Evolutionary conservation across 1,284 basidiomycete genomes (phyloP), one percentile per base, ranked within the genome.

Genomic region (Wolfiporia cocos): DNA sequence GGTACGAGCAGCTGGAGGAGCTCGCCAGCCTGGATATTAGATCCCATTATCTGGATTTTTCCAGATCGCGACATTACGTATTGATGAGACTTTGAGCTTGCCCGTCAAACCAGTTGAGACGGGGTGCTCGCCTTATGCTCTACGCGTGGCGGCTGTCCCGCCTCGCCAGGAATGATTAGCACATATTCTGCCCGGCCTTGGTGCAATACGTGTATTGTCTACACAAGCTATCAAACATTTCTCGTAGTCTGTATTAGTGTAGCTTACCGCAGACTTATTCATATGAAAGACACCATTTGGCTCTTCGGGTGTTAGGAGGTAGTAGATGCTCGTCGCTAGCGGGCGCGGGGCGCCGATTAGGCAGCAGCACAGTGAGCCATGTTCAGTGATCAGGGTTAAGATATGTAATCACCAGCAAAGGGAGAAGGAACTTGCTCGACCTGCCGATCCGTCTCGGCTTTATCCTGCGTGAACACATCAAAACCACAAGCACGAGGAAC

Each of bases 201-300:
- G 49, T 76, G 72, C 11, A 67, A 62, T 17, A 70, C 62, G 47
- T 75, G 72, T 57, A 72, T 70, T 3, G 69, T 74, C 71, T 74
- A 46, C 9, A 5, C 20, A 28, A 7, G 31, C 32, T 39, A n/a
- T n/a, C 22, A 31, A 14, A 36, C 12, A 26, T 29, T 26, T 38
- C 28, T 33, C 19, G 6, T 6, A 4, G 24, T 39, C 32, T 1
- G 4, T 12, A 15, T 11, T 11, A 41, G 18, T 29, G 37, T 7
- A 32, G 37, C 66, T 23, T 49, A 69, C 68, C 4, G 65, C 59
- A 2, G 68, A 69, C 46, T 68, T 70, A 56, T 73, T 71, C 63
- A 67, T 67, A 44, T 73, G 69, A 44, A 73, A 61, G n/a, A 63
- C 53, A 1, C 71, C 68, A 23, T 55, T 57, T 1, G 65, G 59